A percentile compares a stretch with the other conserved stretches of the same genome.
These are phyloP conservation scores for Phtheirospermum japonicum DNA, from an alignment of 257 asterid genomes.

Conservation along the genomic window DNA sequence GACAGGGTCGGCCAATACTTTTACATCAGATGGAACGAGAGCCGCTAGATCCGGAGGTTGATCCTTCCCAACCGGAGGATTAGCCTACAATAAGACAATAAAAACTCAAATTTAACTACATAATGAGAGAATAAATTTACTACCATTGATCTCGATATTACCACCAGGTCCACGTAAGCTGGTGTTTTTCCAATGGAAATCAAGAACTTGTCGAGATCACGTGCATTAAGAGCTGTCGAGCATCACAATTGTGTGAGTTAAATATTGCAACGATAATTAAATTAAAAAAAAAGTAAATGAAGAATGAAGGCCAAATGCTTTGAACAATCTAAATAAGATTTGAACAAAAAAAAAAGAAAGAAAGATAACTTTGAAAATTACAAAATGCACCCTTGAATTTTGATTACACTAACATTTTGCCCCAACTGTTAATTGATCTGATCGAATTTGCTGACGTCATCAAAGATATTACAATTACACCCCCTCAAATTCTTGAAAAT, in stretches of 20 bases:
- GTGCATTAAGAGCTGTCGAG: slow-evolving; percentile 59
- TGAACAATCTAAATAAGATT: neutral
- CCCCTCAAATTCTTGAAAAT: neutral
- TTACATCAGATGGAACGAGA: slow-evolving; percentile 76
- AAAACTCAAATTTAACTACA: slow-evolving; percentile 16
- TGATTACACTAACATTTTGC: neutral
- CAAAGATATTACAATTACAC: neutral
- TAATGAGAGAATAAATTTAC: neutral
- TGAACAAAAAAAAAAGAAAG: neutral
- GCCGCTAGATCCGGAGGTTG: slow-evolving; percentile 93
- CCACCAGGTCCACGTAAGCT: slow-evolving; percentile 90
- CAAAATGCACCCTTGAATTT: neutral
- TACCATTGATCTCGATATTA: slow-evolving; percentile 33
- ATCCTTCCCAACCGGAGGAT: slow-evolving; percentile 88
- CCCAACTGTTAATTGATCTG: neutral
- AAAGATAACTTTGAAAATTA: neutral
- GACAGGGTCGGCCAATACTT: slow-evolving; percentile 36
- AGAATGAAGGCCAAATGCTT: slow-evolving; percentile 4
- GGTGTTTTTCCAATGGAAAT: slow-evolving; percentile 68
- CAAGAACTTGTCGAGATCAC: slow-evolving; percentile 78
- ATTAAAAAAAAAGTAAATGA: neutral
- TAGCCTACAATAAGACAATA: slow-evolving; percentile 49
- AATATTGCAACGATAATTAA: slow-evolving; percentile 21
- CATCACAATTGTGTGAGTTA: slow-evolving; percentile 20
- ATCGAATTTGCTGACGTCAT: too few species aligned